Base-by-base conservation (phyloP, 2,329 filamentous ascomycete species). In the Trichophyton schoenleinii region DNA sequence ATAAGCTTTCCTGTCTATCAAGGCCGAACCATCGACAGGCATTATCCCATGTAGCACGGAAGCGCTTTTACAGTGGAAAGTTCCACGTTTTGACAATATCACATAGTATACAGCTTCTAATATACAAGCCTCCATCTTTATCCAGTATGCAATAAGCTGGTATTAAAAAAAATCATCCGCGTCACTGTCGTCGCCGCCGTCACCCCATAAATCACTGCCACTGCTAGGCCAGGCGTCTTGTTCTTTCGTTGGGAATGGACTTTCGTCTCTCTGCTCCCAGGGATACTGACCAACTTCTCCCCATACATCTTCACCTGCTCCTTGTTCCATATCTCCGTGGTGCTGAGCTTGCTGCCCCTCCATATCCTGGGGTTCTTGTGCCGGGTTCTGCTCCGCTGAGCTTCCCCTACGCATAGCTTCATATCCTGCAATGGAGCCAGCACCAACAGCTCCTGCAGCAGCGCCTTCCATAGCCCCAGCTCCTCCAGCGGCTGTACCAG, bases 351-450 rank as follows among this genome's bases (percentile, higher is more conserved):
- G 34, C 41, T 60, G 20, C 31, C 57, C 28, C 15, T 48, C 34
- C 52, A 59, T 48, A 59, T 60, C 49, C 60, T 53, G 58, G 64
- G 57, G 34, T 52, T 65, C 64, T 11, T 67, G 60, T 22, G 60
- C 22, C 13, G 62, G 55, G 13, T 22, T 42, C 22, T 62, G 61
- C 7, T 42, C 18, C 4, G 58, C 60, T 55, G 53, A 18, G 31
- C 57, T 41, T 1, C 79, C 78, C 63, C 81, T 70, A 63, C 82
- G 80, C 81, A 85, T 83, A 3, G 83, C 82, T 69, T 85, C 84
- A 66, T 84, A 84, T 3, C 82, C 83, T 38, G 82, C 83, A 74
- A 85, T 80, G 1, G 81, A 79, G 5, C 82, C 83, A 4, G 81
- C 83, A 3, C 82, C 80, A 31, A 76, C 76, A 42, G 71, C 77